phyloP scores from a whole-genome alignment of 306 rosid species.

The Sphenostylis stenocarpa region DNA sequence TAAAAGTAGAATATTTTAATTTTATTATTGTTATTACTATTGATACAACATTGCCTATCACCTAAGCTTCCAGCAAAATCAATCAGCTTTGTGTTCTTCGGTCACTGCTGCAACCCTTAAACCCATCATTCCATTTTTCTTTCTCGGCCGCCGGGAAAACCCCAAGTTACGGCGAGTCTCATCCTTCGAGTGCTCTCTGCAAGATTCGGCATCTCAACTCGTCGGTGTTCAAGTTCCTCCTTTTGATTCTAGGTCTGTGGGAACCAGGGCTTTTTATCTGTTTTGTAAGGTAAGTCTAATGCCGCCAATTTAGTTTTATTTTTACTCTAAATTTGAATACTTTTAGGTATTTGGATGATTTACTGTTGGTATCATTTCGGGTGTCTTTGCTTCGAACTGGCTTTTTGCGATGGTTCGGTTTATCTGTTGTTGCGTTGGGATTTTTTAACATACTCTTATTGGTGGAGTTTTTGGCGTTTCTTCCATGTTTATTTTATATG shows the following conservation, averaged over 20 bases:
- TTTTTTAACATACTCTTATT: background rate
- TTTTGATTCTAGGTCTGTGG: background rate
- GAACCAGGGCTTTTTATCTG: background rate
- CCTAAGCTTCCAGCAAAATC: background rate
- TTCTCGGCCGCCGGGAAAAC: background rate
- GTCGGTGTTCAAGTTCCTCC: background rate
- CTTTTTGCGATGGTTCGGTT: background rate
- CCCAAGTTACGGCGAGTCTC: background rate
- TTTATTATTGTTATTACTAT: too few relatives aligned
- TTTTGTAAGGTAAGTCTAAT: background rate
- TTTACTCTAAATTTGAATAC: background rate
- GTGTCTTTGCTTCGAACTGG: background rate
- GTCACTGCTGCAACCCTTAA: background rate
- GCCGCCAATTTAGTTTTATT: background rate
- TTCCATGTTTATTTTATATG: slow-evolving; percentile 1
- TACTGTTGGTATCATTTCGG: background rate
- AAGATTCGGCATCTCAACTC: background rate
- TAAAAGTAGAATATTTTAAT: background rate
- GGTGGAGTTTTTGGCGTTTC: background rate
- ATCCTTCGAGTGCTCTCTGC: background rate
- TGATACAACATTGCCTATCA: background rate
- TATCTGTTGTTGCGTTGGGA: background rate
- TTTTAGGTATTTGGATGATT: background rate
- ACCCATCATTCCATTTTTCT: background rate
- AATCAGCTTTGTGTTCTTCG: background rate